phyloP scores from a whole-genome alignment of 2,329 filamentous ascomycete species.

The Pezicula neosporulosa region DNA sequence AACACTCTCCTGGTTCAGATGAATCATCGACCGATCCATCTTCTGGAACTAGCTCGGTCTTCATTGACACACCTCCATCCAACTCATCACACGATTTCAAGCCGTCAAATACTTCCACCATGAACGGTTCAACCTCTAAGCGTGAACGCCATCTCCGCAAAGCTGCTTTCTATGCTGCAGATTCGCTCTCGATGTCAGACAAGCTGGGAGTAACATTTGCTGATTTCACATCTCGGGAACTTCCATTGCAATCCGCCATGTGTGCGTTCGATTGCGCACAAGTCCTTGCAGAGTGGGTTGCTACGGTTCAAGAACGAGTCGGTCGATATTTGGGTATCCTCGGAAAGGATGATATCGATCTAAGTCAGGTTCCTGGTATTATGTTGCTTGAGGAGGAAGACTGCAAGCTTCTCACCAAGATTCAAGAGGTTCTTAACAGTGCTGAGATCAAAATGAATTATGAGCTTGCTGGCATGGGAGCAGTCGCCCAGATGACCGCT shows the following conservation, averaged over 20 bases:
- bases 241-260: constrained; percentile 87
- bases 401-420: constrained; percentile 76
- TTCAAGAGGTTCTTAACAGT: constrained; percentile 72
- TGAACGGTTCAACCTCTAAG: constrained; percentile 53
- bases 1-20: constrained; percentile 51
- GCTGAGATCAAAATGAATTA: constrained; percentile 77
- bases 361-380: constrained; percentile 76
- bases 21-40: constrained; percentile 35
- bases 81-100: constrained; percentile 40
- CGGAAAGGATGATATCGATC: constrained; percentile 77
- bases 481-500: constrained; percentile 45
- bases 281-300: constrained; percentile 91
- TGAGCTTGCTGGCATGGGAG: constrained; percentile 50
- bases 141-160: constrained; percentile 87
- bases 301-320: constrained; percentile 90
- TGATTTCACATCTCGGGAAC: constrained; percentile 77
- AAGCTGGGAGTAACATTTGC: constrained; percentile 82
- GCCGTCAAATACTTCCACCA: constrained; percentile 21
- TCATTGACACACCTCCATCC: constrained; percentile 49
- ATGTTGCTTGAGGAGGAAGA: constrained; percentile 94
- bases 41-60: constrained; percentile 40
- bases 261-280: constrained; percentile 93
- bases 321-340: constrained; percentile 84
- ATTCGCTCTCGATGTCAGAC: constrained; percentile 85
- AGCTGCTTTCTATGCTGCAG: constrained; percentile 92